These are phyloP conservation scores for Phytophthora palmivora DNA, from an alignment of 352 stramenopile species.

Conservation along the genomic window DNA sequence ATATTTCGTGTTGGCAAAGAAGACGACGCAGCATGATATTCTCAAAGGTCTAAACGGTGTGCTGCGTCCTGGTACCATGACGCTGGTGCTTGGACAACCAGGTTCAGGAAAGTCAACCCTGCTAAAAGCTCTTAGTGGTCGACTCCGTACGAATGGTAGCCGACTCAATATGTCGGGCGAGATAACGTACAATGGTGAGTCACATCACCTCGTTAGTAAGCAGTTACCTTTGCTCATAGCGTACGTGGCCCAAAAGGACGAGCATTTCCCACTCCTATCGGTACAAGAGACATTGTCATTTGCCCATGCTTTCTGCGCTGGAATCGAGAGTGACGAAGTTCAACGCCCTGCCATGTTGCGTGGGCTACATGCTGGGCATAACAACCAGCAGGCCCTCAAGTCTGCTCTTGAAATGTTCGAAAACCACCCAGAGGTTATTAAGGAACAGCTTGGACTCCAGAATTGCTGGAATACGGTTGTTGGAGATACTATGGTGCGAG, in stretches of 20 bases:
- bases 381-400: conserved; percentile 8
- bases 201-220: neutral
- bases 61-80: conserved; percentile 20
- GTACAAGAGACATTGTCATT: conserved; percentile 20
- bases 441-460: conserved; percentile 36
- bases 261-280: conserved; percentile 11
- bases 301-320: conserved; percentile 7
- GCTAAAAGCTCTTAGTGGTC: conserved; percentile 49
- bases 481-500: conserved; percentile 78
- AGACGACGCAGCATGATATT: conserved; percentile 16
- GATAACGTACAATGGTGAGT: conserved; percentile 19
- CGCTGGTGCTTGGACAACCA: conserved; percentile 22
- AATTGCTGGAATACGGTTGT: conserved; percentile 41
- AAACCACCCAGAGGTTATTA: conserved; percentile 44
- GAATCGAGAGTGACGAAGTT: neutral
- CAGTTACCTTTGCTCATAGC: conserved; percentile 6
- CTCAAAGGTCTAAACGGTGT: conserved; percentile 28
- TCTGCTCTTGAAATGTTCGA: conserved; percentile 7
- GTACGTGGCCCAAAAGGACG: conserved; percentile 9
- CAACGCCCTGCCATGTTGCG: neutral
- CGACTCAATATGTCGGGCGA: conserved; percentile 7
- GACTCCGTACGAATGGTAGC: conserved; percentile 34
- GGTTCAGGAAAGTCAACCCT: conserved; percentile 28
- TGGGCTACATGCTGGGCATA: neutral
- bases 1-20: conserved; percentile 3